phyloP scores from a whole-genome alignment of 2,329 filamentous ascomycete species.

The Teratosphaeriaceae sp. region DNA sequence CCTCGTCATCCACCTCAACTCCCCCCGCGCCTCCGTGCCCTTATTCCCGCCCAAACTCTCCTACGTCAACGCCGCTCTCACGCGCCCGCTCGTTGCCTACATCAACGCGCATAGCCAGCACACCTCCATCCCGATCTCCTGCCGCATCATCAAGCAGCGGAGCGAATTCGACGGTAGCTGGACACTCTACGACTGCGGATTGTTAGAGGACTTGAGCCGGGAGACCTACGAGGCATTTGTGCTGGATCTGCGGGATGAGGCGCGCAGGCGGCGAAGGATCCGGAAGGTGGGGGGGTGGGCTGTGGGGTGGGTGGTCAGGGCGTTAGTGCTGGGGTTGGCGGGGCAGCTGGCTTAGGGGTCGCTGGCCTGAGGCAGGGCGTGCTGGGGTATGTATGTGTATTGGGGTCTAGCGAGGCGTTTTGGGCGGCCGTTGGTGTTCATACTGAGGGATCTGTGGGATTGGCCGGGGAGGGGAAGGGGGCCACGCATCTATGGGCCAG shows the following conservation, averaged over 20 bases:
- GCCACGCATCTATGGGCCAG: no score
- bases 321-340: slow-evolving; percentile 89
- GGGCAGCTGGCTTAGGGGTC: slow-evolving; percentile 57
- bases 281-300: slow-evolving; percentile 98
- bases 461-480: no score
- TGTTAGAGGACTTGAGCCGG: slow-evolving; percentile 88
- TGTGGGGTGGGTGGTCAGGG: slow-evolving; percentile 83
- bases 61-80: slow-evolving; percentile 92
- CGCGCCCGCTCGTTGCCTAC: slow-evolving; percentile 94
- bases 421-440: no score
- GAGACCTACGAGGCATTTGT: slow-evolving; percentile 96
- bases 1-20: slow-evolving; percentile 88
- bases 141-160: slow-evolving; percentile 83
- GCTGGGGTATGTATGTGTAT: neutral
- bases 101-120: slow-evolving; percentile 76
- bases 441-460: no score
- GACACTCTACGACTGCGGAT: slow-evolving; percentile 86
- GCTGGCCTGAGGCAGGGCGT: neutral
- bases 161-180: slow-evolving; percentile 92
- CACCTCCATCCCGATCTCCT: slow-evolving; percentile 87
- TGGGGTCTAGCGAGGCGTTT: slow-evolving; percentile 6
- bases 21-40: slow-evolving; percentile 86
- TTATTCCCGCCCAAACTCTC: slow-evolving; percentile 87
- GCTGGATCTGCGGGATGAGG: slow-evolving; percentile 81
- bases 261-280: slow-evolving; percentile 76